phyloP scores from a whole-genome alignment of 2,329 filamentous ascomycete genomes.

The Penicillium nordicum region DNA sequence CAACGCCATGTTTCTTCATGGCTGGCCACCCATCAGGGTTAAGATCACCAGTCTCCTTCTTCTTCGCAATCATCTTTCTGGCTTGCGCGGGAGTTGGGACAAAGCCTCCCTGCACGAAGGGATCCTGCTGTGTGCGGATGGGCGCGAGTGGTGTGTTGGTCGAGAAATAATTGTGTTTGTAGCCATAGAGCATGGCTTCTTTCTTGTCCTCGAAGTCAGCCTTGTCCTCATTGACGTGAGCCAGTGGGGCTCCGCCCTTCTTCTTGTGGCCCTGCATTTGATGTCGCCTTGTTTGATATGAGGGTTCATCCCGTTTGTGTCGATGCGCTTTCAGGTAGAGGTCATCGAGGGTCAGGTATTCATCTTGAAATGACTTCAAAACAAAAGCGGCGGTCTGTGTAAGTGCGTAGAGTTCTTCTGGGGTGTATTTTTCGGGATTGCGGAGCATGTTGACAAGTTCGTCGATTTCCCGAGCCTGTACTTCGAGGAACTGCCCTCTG shows the following conservation, averaged over 20 bases:
- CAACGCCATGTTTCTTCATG: constrained; percentile 36
- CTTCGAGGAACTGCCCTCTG: constrained; percentile 38
- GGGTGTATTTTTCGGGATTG: constrained; percentile 42
- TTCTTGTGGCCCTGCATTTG: constrained; percentile 19
- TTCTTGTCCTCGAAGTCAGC: constrained; percentile 56
- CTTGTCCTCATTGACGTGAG: constrained; percentile 15
- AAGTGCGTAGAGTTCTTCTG: constrained; percentile 54
- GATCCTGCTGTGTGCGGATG: constrained; percentile 46
- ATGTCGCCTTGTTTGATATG: constrained; percentile 38
- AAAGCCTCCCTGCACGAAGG: constrained; percentile 53
- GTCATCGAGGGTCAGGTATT: constrained; percentile 52
- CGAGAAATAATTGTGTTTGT: constrained; percentile 53
- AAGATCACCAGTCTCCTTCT: constrained; percentile 31
- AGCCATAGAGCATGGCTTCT: constrained; percentile 60
- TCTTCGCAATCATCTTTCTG: constrained; percentile 39
- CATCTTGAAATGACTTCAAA: constrained; percentile 56
- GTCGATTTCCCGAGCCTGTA: constrained; percentile 31
- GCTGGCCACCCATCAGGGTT: constrained; percentile 44
- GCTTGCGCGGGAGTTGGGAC: constrained; percentile 43
- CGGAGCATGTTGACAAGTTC: constrained; percentile 36
- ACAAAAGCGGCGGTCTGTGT: constrained; percentile 53
- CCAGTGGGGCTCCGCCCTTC: constrained; percentile 17
- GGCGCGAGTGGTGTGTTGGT: constrained; percentile 38
- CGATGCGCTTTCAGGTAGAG: constrained; percentile 49
- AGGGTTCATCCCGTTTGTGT: constrained; percentile 36